These are phyloP conservation scores for Symbiotaphrina buchneri DNA, from an alignment of 495 filamentous ascomycete genomes.

Conservation along the genomic window DNA sequence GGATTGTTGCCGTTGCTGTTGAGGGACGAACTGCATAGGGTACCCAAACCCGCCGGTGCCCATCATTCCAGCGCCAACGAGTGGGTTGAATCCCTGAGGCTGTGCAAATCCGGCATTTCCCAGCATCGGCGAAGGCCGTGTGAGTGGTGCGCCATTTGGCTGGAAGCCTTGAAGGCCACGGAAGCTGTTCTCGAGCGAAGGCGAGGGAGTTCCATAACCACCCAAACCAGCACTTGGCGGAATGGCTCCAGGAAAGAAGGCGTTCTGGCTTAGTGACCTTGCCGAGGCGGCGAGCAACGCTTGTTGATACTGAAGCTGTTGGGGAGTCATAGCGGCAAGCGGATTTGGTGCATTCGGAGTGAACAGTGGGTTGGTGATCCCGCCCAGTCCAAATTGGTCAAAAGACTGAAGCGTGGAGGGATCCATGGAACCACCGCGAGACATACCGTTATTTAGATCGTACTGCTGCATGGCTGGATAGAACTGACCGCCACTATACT, in stretches of 20 bases:
- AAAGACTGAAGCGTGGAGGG: slow-evolving; percentile 15
- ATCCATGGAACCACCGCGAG: slow-evolving; percentile 19
- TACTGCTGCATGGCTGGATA: slow-evolving; percentile 16
- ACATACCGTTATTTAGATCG: slow-evolving; percentile 10
- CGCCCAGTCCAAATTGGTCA: slow-evolving; percentile 18
- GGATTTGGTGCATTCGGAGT: slow-evolving; percentile 17
- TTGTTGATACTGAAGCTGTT: slow-evolving; percentile 24
- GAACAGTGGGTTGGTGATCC: slow-evolving; percentile 14
- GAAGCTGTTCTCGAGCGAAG: slow-evolving; percentile 20
- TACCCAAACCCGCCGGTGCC: not conserved
- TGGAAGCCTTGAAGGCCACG: slow-evolving; percentile 13
- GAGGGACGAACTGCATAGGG: slow-evolving; percentile 2
- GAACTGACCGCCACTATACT: slow-evolving; percentile 21
- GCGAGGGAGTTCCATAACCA: slow-evolving; percentile 18
- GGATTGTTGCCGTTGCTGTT: slow-evolving; percentile 1
- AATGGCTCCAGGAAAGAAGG: slow-evolving; percentile 18
- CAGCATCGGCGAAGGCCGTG: slow-evolving; percentile 10
- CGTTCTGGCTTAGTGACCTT: slow-evolving; percentile 20
- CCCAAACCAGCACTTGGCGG: slow-evolving; percentile 13
- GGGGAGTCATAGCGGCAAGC: slow-evolving; percentile 13
- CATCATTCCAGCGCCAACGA: slow-evolving; percentile 2
- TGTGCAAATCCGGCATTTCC: slow-evolving; percentile 2
- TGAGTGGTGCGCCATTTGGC: slow-evolving; percentile 14
- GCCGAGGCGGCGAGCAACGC: slow-evolving; percentile 18
- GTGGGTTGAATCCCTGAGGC: slow-evolving; percentile 1